These are phyloP conservation scores for Scortechinia acanthostroma DNA, from an alignment of 2,329 filamentous ascomycete species.

Conservation along the genomic window DNA sequence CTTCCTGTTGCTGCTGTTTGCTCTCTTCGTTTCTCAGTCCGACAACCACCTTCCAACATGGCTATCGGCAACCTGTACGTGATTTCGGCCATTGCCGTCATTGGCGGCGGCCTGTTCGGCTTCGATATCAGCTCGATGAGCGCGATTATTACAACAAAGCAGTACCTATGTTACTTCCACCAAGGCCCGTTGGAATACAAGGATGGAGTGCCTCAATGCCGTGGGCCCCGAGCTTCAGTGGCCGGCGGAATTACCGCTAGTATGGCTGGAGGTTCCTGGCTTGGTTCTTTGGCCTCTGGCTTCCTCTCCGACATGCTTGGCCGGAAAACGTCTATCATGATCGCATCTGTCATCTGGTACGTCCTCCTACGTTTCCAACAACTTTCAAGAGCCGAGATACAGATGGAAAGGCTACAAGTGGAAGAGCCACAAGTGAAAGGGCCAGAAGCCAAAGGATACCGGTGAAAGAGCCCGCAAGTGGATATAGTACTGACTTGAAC, in stretches of 20 bases:
- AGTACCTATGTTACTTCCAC: conserved; percentile 33
- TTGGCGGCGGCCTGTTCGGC: conserved; percentile 30
- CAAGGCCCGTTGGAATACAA: conserved; percentile 14
- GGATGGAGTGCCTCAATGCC: conserved; percentile 29
- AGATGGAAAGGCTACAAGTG: too few relatives aligned
- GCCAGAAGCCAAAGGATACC: too few relatives aligned
- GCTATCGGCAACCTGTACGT: conserved; percentile 28
- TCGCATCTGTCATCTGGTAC: conserved; percentile 40
- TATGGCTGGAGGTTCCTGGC: conserved; percentile 66
- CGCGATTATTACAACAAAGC: conserved; percentile 29
- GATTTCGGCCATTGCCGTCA: conserved; percentile 31
- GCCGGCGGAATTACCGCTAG: conserved; percentile 63
- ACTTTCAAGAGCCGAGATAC: too few relatives aligned
- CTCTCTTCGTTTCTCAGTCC: too few relatives aligned
- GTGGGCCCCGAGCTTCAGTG: conserved; percentile 36
- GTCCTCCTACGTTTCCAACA: conserved; percentile 8
- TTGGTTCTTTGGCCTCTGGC: conserved; percentile 54
- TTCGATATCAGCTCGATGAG: conserved; percentile 37
- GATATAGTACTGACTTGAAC: too few relatives aligned
- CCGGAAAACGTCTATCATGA: conserved; percentile 39
- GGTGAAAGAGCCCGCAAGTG: too few relatives aligned
- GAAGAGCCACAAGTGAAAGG: too few relatives aligned
- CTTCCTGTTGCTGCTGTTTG: too few relatives aligned
- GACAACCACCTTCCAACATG: background rate
- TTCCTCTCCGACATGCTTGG: conserved; percentile 41